Evolutionary conservation across 176 grass and related monocot genomes (phyloP).

Genomic region (Tillandsia leiboldiana): DNA sequence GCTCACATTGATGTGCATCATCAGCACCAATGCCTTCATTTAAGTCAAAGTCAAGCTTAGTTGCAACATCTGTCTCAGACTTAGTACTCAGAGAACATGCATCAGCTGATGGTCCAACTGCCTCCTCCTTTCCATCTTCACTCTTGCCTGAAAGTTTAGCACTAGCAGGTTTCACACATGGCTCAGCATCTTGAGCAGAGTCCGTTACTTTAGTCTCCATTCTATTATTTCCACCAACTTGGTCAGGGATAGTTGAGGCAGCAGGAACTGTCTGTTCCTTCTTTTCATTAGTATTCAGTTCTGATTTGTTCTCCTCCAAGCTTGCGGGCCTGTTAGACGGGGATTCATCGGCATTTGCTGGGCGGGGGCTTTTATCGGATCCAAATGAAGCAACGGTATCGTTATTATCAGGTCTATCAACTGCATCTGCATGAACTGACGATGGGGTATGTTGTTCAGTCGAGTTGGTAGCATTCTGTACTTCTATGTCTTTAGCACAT

Average conservation of each 20-base stretch:
- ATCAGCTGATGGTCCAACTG: slow-evolving; percentile 34
- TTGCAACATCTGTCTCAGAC: slow-evolving; percentile 28
- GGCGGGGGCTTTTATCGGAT: background rate
- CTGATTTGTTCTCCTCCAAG: slow-evolving; percentile 12
- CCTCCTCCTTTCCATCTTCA: slow-evolving; percentile 25
- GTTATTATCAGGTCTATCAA: slow-evolving; percentile 15
- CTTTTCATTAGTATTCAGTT: slow-evolving; percentile 24
- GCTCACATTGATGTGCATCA: slow-evolving; percentile 41
- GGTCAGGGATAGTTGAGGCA: slow-evolving; percentile 19
- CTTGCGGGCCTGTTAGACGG: background rate
- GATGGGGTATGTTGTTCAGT: slow-evolving; percentile 11
- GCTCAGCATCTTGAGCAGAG: slow-evolving; percentile 14
- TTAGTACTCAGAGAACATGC: slow-evolving; percentile 32
- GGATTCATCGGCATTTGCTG: slow-evolving; percentile 1
- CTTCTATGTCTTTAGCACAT: slow-evolving; percentile 22
- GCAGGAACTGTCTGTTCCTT: slow-evolving; percentile 19
- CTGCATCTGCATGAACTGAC: slow-evolving; percentile 11
- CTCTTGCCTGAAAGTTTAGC: slow-evolving; percentile 25
- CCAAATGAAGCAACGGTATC: background rate
- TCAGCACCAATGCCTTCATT: slow-evolving; percentile 66
- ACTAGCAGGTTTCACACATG: slow-evolving; percentile 20
- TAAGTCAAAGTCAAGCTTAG: slow-evolving; percentile 69
- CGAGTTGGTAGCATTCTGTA: slow-evolving; percentile 14
- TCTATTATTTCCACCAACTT: background rate
- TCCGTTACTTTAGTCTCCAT: slow-evolving; percentile 23